Percentiles rank a stretch among this genome's conserved stretches.
These are phyloP conservation scores for Mycosarcoma maydis DNA, from an alignment of 1,284 basidiomycete genomes.

Conservation along the genomic window DNA sequence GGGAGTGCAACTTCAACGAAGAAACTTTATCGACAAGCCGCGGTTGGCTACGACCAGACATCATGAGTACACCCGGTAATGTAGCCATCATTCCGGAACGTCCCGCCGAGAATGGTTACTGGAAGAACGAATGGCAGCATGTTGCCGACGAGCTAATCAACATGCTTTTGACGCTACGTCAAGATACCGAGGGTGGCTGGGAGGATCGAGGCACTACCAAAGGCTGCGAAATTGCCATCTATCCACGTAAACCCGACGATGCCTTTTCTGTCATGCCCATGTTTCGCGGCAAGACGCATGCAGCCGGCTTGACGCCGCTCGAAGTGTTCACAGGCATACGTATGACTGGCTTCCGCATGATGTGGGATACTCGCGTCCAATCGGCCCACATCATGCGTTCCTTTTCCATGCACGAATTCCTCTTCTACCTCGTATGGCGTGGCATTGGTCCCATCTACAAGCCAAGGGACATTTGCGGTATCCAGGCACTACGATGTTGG, in stretches of 20 bases:
- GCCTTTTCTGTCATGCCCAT: slow-evolving; percentile 41
- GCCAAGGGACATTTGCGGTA: slow-evolving; percentile 46
- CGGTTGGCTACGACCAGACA: neutral
- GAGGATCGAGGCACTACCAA: slow-evolving; percentile 24
- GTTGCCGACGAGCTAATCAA: slow-evolving; percentile 31
- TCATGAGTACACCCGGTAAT: slow-evolving; percentile 26
- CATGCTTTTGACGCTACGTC: slow-evolving; percentile 30
- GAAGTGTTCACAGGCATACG: slow-evolving; percentile 52
- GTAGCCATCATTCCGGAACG: slow-evolving; percentile 43
- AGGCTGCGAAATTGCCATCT: slow-evolving; percentile 25
- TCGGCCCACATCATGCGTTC: slow-evolving; percentile 47
- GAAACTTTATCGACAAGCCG: too few species aligned
- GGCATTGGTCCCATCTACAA: slow-evolving; percentile 56
- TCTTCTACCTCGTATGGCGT: slow-evolving; percentile 53
- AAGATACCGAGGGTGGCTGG: slow-evolving; percentile 42
- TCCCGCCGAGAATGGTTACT: slow-evolving; percentile 41
- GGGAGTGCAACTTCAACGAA: neutral
- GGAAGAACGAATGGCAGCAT: slow-evolving; percentile 34
- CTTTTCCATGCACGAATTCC: slow-evolving; percentile 48
- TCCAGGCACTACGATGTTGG: slow-evolving; percentile 45
- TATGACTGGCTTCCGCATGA: slow-evolving; percentile 46
- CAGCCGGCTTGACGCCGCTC: slow-evolving; percentile 34
- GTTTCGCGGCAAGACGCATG: slow-evolving; percentile 41
- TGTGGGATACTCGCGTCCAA: slow-evolving; percentile 54
- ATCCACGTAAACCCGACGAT: slow-evolving; percentile 29